Conservation (phyloP, 1,284 basidiomycete species). For the Austroboletus niveus region DNA sequence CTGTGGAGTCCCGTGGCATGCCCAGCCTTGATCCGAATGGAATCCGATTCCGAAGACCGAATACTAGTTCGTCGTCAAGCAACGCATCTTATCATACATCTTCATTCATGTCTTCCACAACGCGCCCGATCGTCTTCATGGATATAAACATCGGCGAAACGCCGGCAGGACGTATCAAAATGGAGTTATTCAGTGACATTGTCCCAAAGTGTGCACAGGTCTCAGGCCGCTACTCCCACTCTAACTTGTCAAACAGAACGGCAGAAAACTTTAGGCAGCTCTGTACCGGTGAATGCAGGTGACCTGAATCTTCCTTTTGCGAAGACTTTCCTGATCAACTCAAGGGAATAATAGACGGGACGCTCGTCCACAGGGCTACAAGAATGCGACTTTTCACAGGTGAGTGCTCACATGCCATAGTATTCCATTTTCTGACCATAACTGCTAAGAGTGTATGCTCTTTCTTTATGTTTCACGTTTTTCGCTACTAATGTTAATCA, state of each 20-base stretch:
- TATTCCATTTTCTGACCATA: conserved; percentile 4
- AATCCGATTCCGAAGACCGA: too few species aligned
- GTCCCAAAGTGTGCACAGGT: conserved; percentile 73
- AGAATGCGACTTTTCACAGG: conserved; percentile 90
- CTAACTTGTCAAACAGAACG: conserved; percentile 53
- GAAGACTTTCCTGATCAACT: conserved; percentile 14
- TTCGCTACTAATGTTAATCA: conserved; percentile 23
- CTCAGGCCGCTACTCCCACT: not conserved
- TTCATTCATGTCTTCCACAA: conserved; percentile 31
- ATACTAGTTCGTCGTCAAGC: too few species aligned
- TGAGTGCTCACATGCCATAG: conserved; percentile 30
- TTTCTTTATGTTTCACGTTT: not conserved
- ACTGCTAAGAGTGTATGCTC: conserved; percentile 64
- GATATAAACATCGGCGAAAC: conserved; percentile 96
- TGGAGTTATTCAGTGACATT: conserved; percentile 91
- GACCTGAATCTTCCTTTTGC: conserved; percentile 8
- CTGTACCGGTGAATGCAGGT: conserved; percentile 95
- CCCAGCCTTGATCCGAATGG: not conserved
- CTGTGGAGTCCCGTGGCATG: not conserved
- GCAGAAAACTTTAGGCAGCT: conserved; percentile 97
- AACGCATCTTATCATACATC: too few species aligned
- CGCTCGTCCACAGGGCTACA: conserved; percentile 85
- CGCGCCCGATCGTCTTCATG: conserved; percentile 92
- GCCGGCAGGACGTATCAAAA: conserved; percentile 90
- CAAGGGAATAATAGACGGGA: conserved; percentile 59